phyloP scores from a whole-genome alignment of 805 yeast species.

The Kazachstania kunashirensis region DNA sequence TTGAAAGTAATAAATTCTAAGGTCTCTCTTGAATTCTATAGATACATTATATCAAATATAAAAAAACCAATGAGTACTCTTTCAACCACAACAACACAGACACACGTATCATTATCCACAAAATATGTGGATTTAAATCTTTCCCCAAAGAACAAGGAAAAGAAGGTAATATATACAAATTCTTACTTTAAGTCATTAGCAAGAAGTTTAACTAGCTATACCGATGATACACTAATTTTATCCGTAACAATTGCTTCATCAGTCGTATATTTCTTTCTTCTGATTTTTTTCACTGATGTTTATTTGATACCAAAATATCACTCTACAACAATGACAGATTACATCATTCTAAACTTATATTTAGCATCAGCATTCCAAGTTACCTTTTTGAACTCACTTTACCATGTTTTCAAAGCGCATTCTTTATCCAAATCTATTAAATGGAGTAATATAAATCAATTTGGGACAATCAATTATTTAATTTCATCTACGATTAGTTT shows the following conservation, averaged over 20 bases:
- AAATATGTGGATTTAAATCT: no score
- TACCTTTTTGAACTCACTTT: slow-evolving; percentile 47
- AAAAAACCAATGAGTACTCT: no score
- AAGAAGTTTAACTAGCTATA: slow-evolving; percentile 2
- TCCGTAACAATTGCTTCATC: slow-evolving; percentile 2
- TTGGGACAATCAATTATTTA: slow-evolving; percentile 56
- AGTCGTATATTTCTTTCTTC: slow-evolving; percentile 6
- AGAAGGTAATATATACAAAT: slow-evolving; percentile 7
- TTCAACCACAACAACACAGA: no score
- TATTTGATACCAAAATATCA: slow-evolving; percentile 17
- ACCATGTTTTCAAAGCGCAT: slow-evolving; percentile 54
- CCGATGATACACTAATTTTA: slow-evolving; percentile 6
- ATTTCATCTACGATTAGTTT: slow-evolving; percentile 46
- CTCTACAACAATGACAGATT: slow-evolving; percentile 33
- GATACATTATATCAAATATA: no score
- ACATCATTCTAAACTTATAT: slow-evolving; percentile 40
- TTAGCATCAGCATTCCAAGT: slow-evolving; percentile 46
- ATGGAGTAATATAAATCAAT: slow-evolving; percentile 59
- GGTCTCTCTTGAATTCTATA: no score
- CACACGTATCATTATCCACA: no score
- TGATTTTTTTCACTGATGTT: slow-evolving; percentile 19
- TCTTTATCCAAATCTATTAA: slow-evolving; percentile 39
- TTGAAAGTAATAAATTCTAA: no score
- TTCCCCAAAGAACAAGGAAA: no score
- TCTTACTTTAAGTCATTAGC: slow-evolving; percentile 3